A percentile compares a stretch with the other conserved stretches of the same genome.
These are phyloP conservation scores for Datura wrightii DNA, from an alignment of 257 asterid species.

Conservation along the genomic window DNA sequence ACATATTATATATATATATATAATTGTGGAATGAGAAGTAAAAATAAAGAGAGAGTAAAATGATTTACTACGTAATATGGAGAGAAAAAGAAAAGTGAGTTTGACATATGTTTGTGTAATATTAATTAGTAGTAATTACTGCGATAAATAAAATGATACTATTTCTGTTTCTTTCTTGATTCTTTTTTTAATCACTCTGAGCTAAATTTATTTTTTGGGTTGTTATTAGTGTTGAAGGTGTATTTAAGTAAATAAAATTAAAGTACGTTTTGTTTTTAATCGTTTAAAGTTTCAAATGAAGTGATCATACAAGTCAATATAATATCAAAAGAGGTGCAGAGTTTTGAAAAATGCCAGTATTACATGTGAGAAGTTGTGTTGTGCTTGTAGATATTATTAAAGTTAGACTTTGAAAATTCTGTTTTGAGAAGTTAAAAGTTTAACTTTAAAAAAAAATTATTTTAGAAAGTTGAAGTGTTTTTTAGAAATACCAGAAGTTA, in stretches of 20 bases:
- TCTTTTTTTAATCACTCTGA: neutral
- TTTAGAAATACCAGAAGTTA: neutral
- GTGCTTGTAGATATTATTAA: too few species aligned
- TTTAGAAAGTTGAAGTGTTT: neutral
- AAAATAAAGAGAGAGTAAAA: neutral
- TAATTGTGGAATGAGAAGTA: conserved; percentile 16
- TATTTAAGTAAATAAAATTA: neutral
- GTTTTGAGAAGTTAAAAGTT: too few species aligned
- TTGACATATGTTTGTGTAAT: neutral
- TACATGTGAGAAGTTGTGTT: too few species aligned
- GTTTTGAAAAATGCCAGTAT: too few species aligned
- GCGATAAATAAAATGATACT: neutral
- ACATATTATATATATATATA: neutral
- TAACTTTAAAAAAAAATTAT: too few species aligned
- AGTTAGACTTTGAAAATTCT: too few species aligned
- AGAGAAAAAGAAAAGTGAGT: neutral
- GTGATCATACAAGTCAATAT: too few species aligned
- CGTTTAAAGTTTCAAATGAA: too few species aligned
- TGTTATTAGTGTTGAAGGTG: neutral
- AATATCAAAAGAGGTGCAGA: neutral
- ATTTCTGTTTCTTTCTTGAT: neutral
- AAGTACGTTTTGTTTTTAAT: too few species aligned
- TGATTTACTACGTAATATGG: neutral
- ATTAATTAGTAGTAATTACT: neutral
- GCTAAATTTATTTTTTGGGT: neutral